Conservation (phyloP, 257 asterid species). For the Przewalskia tangutica region DNA sequence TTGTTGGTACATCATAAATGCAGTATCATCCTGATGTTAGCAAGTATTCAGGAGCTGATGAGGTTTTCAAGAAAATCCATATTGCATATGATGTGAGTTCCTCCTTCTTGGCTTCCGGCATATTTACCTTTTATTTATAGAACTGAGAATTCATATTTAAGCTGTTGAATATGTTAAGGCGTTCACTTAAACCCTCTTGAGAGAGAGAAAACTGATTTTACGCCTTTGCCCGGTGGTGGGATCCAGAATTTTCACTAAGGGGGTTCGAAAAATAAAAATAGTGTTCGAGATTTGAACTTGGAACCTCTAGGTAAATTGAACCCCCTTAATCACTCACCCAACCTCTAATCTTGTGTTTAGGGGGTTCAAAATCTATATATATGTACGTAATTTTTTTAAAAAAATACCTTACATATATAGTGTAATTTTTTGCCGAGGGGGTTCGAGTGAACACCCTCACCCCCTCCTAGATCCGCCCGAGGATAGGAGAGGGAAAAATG, state of each 20-base stretch:
- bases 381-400: too few species aligned
- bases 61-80: slow-evolving; percentile 63
- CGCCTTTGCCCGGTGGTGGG: background rate
- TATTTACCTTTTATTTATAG: background rate
- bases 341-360: too few species aligned
- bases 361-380: too few species aligned
- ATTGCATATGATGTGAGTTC: slow-evolving; percentile 74
- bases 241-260: too few species aligned
- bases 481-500: background rate
- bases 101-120: background rate
- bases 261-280: too few species aligned
- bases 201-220: background rate
- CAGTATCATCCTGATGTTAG: slow-evolving; percentile 95
- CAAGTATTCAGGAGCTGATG: slow-evolving; percentile 61
- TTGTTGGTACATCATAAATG: slow-evolving; percentile 5
- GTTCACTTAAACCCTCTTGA: background rate
- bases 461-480: too few species aligned
- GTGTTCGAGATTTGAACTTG: too few species aligned
- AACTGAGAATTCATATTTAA: background rate
- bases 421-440: too few species aligned
- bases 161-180: background rate
- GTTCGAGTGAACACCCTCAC: too few species aligned
- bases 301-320: too few species aligned
- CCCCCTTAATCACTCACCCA: too few species aligned
- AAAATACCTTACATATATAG: too few species aligned